phyloP scores from a whole-genome alignment of 2,329 filamentous ascomycete genomes.

The Diaporthe velutina region DNA sequence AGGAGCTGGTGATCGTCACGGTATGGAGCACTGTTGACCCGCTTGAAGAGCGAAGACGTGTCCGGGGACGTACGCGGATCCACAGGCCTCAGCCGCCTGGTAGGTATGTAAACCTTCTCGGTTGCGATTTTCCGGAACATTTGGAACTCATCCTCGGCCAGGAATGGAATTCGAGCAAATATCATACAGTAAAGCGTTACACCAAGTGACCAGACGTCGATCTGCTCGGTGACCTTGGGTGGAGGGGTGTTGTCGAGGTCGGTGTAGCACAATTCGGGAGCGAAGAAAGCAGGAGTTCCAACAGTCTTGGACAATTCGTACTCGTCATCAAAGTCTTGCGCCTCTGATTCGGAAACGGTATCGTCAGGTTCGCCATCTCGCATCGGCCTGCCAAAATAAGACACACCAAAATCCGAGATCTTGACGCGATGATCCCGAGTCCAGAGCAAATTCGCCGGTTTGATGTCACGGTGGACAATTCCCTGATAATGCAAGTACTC shows the following conservation, averaged over 20 bases:
- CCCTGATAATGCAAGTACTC: constrained; percentile 94
- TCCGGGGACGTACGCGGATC: constrained; percentile 70
- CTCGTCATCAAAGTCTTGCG: constrained; percentile 89
- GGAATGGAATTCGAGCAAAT: constrained; percentile 92
- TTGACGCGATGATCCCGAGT: constrained; percentile 89
- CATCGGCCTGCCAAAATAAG: constrained; percentile 91
- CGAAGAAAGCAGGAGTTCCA: constrained; percentile 97
- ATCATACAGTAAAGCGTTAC: constrained; percentile 97
- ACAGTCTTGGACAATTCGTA: constrained; percentile 98
- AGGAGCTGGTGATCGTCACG: constrained; percentile 82
- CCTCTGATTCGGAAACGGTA: constrained; percentile 82
- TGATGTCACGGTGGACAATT: constrained; percentile 87
- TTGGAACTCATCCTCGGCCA: constrained; percentile 90
- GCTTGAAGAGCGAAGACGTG: constrained; percentile 67
- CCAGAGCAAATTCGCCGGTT: constrained; percentile 91
- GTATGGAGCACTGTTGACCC: constrained; percentile 74
- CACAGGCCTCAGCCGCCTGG: constrained; percentile 82
- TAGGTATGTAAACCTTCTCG: constrained; percentile 91
- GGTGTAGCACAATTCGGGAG: constrained; percentile 94
- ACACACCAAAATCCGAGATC: constrained; percentile 98
- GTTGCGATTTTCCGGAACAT: constrained; percentile 94
- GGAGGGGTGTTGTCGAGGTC: constrained; percentile 74
- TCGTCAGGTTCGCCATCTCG: constrained; percentile 85
- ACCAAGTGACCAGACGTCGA: constrained; percentile 97
- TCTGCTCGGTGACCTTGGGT: constrained; percentile 88